These are phyloP conservation scores for Myochromella boudieri DNA, from an alignment of 768 basidiomycete species.

Conservation along the genomic window DNA sequence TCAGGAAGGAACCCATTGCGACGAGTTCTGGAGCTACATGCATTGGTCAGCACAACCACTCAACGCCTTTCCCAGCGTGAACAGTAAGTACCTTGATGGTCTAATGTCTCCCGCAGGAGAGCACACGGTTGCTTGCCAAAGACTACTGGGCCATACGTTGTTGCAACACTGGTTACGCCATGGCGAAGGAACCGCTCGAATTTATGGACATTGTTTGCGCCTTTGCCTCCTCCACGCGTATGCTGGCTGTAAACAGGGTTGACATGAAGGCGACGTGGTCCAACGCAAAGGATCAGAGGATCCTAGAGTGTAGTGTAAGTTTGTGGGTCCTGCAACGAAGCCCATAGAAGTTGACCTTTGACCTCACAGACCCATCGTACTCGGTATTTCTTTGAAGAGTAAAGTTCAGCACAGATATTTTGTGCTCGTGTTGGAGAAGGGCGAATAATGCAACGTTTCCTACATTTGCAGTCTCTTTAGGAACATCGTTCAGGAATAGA, in stretches of 20 bases:
- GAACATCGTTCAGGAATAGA: conserved; percentile 73
- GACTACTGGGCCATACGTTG: conserved; percentile 83
- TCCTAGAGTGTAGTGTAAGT: conserved; percentile 50
- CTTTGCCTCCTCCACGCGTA: conserved; percentile 84
- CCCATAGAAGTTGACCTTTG: conserved; percentile 54
- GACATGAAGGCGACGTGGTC: conserved; percentile 80
- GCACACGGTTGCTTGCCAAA: conserved; percentile 86
- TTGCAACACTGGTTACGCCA: conserved; percentile 79
- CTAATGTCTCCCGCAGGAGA: conserved; percentile 68
- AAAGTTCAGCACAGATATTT: conserved; percentile 90
- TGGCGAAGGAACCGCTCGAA: conserved; percentile 89
- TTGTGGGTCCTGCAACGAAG: conserved; percentile 5
- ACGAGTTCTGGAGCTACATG: conserved; percentile 75
- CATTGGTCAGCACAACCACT: conserved; percentile 2
- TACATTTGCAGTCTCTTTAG: conserved; percentile 50
- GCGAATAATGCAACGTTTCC: conserved; percentile 72
- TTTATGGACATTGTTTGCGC: conserved; percentile 96
- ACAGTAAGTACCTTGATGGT: conserved; percentile 56
- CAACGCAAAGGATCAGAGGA: conserved; percentile 84
- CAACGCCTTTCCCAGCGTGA: conserved; percentile 1
- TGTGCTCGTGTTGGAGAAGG: conserved; percentile 93
- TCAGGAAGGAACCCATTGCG: conserved; percentile 84
- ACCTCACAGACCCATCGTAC: conserved; percentile 82
- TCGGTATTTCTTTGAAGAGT: conserved; percentile 95
- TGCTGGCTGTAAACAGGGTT: conserved; percentile 94